These are phyloP conservation scores for Pugionium dolabratum DNA, from an alignment of 345 rosid species.

Conservation along the genomic window DNA sequence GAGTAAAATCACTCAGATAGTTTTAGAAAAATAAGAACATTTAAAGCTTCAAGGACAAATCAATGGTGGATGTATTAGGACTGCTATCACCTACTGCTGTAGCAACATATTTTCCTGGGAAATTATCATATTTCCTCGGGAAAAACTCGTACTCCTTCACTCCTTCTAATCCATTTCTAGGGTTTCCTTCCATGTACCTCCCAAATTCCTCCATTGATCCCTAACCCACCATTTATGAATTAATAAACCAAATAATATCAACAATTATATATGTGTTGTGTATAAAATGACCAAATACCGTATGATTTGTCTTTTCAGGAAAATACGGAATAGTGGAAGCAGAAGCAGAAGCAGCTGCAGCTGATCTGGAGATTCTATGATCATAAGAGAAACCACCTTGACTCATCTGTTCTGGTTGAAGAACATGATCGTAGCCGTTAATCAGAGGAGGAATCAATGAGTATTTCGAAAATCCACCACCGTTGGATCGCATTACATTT, in stretches of 20 bases:
- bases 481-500: slow-evolving; percentile 35
- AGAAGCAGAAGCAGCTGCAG: slow-evolving; percentile 1
- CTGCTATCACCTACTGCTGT: slow-evolving; percentile 37
- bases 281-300: slow-evolving; percentile 8
- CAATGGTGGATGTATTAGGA: slow-evolving; percentile 50
- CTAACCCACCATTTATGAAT: slow-evolving; percentile 4
- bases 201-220: slow-evolving; percentile 34
- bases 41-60: slow-evolving; percentile 87
- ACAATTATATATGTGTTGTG: too few relatives aligned
- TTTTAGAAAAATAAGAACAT: slow-evolving; percentile 18
- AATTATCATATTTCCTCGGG: slow-evolving; percentile 49
- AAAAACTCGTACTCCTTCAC: slow-evolving; percentile 73
- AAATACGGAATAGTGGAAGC: slow-evolving; percentile 19
- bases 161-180: slow-evolving; percentile 37
- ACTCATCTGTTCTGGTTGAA: slow-evolving; percentile 24
- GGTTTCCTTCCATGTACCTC: slow-evolving; percentile 25
- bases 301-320: slow-evolving; percentile 26
- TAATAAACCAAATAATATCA: neutral
- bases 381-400: slow-evolving; percentile 20
- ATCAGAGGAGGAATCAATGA: slow-evolving; percentile 24
- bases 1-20: neutral
- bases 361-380: slow-evolving; percentile 32
- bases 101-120: slow-evolving; percentile 42
- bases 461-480: slow-evolving; percentile 40
- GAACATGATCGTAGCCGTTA: slow-evolving; percentile 32